These are phyloP conservation scores for Diaporthe eres DNA, from an alignment of 2,329 filamentous ascomycete species.

Conservation along the genomic window DNA sequence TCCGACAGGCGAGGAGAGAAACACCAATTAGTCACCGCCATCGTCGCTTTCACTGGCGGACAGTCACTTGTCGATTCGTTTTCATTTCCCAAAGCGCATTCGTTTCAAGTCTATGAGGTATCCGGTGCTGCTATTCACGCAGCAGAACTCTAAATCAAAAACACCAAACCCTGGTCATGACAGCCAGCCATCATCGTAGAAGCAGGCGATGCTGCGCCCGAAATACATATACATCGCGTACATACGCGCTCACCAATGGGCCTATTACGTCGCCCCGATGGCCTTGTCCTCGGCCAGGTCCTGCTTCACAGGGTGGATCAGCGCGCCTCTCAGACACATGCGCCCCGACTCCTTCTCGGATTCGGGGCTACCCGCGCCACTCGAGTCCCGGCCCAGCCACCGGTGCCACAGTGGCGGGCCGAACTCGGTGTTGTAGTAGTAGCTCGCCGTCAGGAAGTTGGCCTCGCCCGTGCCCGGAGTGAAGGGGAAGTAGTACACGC, in stretches of 20 bases:
- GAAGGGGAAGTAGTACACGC: constrained; percentile 58
- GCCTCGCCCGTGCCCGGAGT: constrained; percentile 63
- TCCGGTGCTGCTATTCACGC: constrained; percentile 16
- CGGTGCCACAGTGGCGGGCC: constrained; percentile 73
- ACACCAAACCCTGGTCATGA: not conserved
- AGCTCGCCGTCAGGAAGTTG: constrained; percentile 69
- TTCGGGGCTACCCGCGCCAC: constrained; percentile 65
- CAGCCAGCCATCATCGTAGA: constrained; percentile 19
- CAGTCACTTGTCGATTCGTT: not conserved
- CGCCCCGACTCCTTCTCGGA: constrained; percentile 54
- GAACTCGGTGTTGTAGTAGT: constrained; percentile 72
- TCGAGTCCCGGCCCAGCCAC: constrained; percentile 73
- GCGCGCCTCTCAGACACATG: constrained; percentile 76
- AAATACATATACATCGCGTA: not conserved
- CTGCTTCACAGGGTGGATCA: constrained; percentile 76
- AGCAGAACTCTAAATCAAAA: constrained; percentile 23
- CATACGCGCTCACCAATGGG: not conserved
- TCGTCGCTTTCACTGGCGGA: not conserved
- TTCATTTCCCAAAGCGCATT: constrained; percentile 23
- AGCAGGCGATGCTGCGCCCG: not conserved
- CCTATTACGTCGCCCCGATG: constrained; percentile 38
- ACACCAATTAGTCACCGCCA: too few species aligned
- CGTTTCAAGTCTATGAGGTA: constrained; percentile 31
- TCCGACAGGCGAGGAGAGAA: too few species aligned
- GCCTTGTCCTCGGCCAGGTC: constrained; percentile 43